Conservation (phyloP, 371 early-diverging fungal genomes). For the Mucor piriformis region DNA sequence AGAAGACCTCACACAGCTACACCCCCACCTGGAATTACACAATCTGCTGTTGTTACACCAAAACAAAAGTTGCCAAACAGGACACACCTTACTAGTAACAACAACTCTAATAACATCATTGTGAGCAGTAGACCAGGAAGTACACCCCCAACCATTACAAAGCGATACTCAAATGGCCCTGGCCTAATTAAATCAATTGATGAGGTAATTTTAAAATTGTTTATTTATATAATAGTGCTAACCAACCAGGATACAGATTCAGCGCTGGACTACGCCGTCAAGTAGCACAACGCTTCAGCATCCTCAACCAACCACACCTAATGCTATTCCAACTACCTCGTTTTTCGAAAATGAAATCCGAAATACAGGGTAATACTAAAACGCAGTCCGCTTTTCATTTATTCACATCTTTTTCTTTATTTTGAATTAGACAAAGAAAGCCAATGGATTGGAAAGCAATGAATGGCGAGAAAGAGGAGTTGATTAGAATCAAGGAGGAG, state of each 20-base stretch:
- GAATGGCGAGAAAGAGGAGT: slow-evolving; percentile 10
- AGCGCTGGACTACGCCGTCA: slow-evolving; percentile 7
- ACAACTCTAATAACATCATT: background rate
- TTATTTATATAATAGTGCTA: no score
- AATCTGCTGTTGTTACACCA: slow-evolving; percentile 1
- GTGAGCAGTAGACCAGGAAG: background rate
- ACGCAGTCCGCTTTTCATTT: background rate
- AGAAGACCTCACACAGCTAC: slow-evolving; percentile 1
- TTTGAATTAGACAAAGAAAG: background rate
- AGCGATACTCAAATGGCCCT: slow-evolving; percentile 5
- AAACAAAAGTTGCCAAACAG: slow-evolving; percentile 25
- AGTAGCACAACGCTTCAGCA: slow-evolving; percentile 1
- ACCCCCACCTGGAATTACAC: slow-evolving; percentile 5
- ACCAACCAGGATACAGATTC: no score
- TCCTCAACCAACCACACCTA: slow-evolving; percentile 21
- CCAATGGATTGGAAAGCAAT: slow-evolving; percentile 3
- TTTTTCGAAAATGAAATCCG: slow-evolving; percentile 22
- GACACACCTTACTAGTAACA: slow-evolving; percentile 6
- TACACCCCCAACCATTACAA: slow-evolving; percentile 10
- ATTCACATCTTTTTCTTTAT: background rate
- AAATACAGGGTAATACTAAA: slow-evolving; percentile 5
- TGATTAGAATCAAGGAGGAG: slow-evolving; percentile 18
- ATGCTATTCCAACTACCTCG: background rate
- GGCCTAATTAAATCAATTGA: slow-evolving; percentile 13
- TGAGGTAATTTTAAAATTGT: no score